Base-by-base conservation (phyloP, 371 early-diverging fungal species). In the Mucor piriformis region DNA sequence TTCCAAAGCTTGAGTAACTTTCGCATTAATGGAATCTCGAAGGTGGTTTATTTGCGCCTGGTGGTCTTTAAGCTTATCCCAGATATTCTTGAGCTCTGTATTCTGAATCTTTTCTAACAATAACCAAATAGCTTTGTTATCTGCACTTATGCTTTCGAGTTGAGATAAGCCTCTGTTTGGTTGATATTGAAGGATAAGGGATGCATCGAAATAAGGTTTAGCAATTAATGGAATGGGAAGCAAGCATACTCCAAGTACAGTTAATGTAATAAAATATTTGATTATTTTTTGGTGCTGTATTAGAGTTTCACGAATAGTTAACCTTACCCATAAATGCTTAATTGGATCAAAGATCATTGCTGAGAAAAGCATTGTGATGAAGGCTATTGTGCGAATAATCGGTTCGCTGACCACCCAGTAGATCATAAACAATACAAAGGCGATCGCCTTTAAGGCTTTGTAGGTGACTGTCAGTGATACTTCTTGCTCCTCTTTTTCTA, bases 391-490 rank as follows among this genome's bases (percentile, higher is more conserved):
- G 2, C 67, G 58, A 6, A 67, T 67, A 11, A 58, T 27, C 3
- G 67, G 62, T 20, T 61, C 67, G n/a, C 62, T 62, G 11, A 62
- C 38, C 11, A 67, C 58, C 67, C 67, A 67, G 16, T 53, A 67
- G 8, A 46, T 3, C 67, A 67, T 67, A 33, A 67, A 67, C 0
- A 67, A 43, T 25, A 44, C n/a, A 67, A 67, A 67, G 1, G 54
- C 47, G 20, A 51, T 34, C 8, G 51, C 46, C 12, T 21, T 10
- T 42, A 42, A 42, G 6, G n/a, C 5, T 10, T 42, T n/a, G 20
- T 20, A n/a, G 4, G 7, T 5, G 20, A 42, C 20, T 5, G 7
- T 18, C 4, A 6, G 6, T 18, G 18, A 15, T 18, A 20, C 4
- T 1, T 42, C 43, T 42, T 42, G 10, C 43, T n/a, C 11, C 11